Evolutionary conservation across 768 basidiomycete genomes (phyloP), one percentile per base, ranked within the genome.

Genomic region (Pleurotus citrinopileatus): DNA sequence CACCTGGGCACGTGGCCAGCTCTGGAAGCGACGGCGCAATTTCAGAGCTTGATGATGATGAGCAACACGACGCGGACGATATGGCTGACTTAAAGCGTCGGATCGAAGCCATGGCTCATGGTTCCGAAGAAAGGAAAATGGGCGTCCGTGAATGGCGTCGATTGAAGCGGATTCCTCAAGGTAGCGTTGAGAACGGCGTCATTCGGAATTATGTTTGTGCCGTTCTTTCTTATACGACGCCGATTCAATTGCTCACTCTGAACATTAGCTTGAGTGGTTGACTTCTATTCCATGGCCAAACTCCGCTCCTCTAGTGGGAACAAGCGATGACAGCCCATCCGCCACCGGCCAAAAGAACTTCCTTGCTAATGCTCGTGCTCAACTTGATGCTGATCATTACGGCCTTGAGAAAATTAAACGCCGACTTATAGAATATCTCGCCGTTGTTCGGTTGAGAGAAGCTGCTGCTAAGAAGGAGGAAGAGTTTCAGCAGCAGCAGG

Each of bases 391-490:
- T 10, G 94, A 96, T 56, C 94, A 98, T 67, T 96, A 86, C 61
- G 95, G 95, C 1, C 74, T 98, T 15, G 91, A 94, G 55, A 91
- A 90, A 66, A 87, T 98, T 66, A 98, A 97, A 77, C 86, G 90
- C 58, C 78, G 94, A 8, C 69, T 96, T 2, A 89, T 96, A 42
- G 95, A 97, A 63, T 97, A 93, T 66, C 80, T 98, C 36, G 94
- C 92, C 0, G 89, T 97, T 9, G 86, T 95, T 28, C 73, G 91
- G 56, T 70, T 81, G 46, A 75, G 77, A 62, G 77, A 79, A 59
- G 61, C 79, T 53, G 77, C 75, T 54, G 73, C 72, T 2, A 75
- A 71, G 29, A 66, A 67, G 28, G 71, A 57, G 43, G 69, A 75
- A 59, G 69, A 36, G 58, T 57, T 13, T 29, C 40, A 26, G n/a